Conservation (phyloP, 2,329 filamentous ascomycete species). For the Graphilbum ipis-grandicollis region DNA sequence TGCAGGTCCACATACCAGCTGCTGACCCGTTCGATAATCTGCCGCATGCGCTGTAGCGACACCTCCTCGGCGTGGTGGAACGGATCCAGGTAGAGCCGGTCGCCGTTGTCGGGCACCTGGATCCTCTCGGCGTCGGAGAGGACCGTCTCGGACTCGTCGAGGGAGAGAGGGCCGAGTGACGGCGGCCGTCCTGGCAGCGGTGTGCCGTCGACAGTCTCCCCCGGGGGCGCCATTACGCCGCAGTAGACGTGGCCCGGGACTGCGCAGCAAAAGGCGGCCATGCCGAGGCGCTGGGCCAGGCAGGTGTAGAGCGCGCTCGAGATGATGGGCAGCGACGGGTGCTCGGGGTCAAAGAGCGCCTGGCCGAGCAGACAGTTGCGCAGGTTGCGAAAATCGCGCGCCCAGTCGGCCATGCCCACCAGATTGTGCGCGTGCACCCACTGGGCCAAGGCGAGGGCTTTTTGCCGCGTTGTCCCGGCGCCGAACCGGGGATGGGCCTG, state of each 20-base stretch:
- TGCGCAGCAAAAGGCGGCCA: slow-evolving; percentile 63
- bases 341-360: slow-evolving; percentile 52
- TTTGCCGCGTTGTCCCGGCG: slow-evolving; percentile 42
- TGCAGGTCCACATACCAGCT: slow-evolving; percentile 12
- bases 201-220: slow-evolving; percentile 40
- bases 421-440: slow-evolving; percentile 56
- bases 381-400: slow-evolving; percentile 56
- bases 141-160: no score
- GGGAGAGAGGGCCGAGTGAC: background rate
- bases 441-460: slow-evolving; percentile 47
- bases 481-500: slow-evolving; percentile 32
- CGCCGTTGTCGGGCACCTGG: slow-evolving; percentile 11
- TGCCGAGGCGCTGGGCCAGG: slow-evolving; percentile 53
- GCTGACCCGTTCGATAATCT: slow-evolving; percentile 32
- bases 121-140: no score
- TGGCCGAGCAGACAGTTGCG: slow-evolving; percentile 80
- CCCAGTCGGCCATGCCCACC: slow-evolving; percentile 48
- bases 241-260: slow-evolving; percentile 77
- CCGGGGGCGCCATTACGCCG: slow-evolving; percentile 47
- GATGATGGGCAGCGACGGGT: slow-evolving; percentile 72
- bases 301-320: slow-evolving; percentile 76
- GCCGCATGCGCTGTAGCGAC: slow-evolving; percentile 36
- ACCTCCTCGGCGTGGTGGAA: slow-evolving; percentile 57
- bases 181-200: slow-evolving; percentile 11
- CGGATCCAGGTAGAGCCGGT: slow-evolving; percentile 69